Percentiles rank a stretch among this genome's conserved stretches.
Evolutionary conservation across 495 filamentous ascomycete genomes (phyloP).

Genomic region (Parathielavia hyrcaniae): DNA sequence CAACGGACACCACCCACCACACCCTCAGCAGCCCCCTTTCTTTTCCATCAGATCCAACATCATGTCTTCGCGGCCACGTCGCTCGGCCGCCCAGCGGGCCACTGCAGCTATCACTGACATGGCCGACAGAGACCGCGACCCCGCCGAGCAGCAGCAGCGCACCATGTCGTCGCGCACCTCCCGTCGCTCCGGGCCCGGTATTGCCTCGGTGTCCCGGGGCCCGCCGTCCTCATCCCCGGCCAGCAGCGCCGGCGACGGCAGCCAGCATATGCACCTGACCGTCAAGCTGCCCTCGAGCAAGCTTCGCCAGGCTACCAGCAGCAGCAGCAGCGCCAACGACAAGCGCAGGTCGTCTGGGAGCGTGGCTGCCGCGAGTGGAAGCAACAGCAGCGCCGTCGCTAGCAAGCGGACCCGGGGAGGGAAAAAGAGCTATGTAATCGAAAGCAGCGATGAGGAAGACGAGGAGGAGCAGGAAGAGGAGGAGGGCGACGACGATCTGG

Average conservation of each 20-base stretch:
- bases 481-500: conserved; percentile 40
- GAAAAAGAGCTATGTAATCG: conserved; percentile 63
- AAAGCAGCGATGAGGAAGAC: conserved; percentile 49
- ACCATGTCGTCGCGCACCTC: conserved; percentile 44
- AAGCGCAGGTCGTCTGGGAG: conserved; percentile 23
- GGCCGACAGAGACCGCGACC: conserved; percentile 41
- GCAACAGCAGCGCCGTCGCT: conserved; percentile 46
- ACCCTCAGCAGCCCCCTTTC: neutral
- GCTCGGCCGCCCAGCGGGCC: conserved; percentile 45
- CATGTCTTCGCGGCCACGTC: conserved; percentile 43
- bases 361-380: neutral
- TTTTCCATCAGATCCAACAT: conserved; percentile 4
- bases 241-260: conserved; percentile 44
- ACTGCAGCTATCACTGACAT: conserved; percentile 47
- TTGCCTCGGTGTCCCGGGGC: conserved; percentile 51
- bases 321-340: conserved; percentile 41
- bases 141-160: conserved; percentile 32
- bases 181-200: conserved; percentile 43
- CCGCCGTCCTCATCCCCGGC: conserved; percentile 38
- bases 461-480: conserved; percentile 44
- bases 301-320: conserved; percentile 66
- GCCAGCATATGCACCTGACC: conserved; percentile 65
- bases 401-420: conserved; percentile 54
- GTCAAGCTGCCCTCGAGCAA: conserved; percentile 81
- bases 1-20: no score